Base-by-base conservation (phyloP, 2,329 filamentous ascomycete genomes). In the Bipolaris zeicola region DNA sequence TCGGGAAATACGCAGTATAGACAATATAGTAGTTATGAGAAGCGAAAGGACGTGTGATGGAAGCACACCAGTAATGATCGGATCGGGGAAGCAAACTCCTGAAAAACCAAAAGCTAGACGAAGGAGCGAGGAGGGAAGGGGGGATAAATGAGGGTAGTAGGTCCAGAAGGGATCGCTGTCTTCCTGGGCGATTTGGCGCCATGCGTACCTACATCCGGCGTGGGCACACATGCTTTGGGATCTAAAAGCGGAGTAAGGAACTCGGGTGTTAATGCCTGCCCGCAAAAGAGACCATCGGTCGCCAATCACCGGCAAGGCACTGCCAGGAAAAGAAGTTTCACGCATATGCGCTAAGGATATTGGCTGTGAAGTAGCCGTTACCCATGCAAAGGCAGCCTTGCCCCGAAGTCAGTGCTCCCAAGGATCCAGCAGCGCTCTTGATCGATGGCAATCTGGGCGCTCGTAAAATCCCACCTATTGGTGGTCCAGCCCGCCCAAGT, bases 41-140 rank as follows among this genome's bases (percentile, higher is more conserved):
- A 75, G 73, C 31, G 72, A 75, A 53, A 65, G 72, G 69, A 75
- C 70, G 71, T 74, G 68, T 73, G 70, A 48, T 50, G 49, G 53
- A 59, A 42, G 61, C 70, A 73, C 72, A 73, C 70, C 69, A 62
- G 53, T 52, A 65, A 66, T 46, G 60, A 65, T 51, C 47, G 61
- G 63, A 62, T 64, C 52, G 57, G 60, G 58, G 49, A 58, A 56
- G 60, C 41, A 52, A 62, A 61, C 52, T 69, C 60, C 57, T 58
- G 57, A 34, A 50, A 56, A 58, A 18, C 60, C 61, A 59, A 66
- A 62, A 62, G 48, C 58, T 50, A 55, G 24, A 38, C 52, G 57
- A 55, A 60, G 50, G 56, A 51, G 62, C 61, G 57, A 63, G 63
- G 65, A 60, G 59, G 46, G 13, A 63, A 60, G 22, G 39, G 38